Conservation (phyloP, 805 yeast species). For the Helenozyma baotianmanensis region DNA sequence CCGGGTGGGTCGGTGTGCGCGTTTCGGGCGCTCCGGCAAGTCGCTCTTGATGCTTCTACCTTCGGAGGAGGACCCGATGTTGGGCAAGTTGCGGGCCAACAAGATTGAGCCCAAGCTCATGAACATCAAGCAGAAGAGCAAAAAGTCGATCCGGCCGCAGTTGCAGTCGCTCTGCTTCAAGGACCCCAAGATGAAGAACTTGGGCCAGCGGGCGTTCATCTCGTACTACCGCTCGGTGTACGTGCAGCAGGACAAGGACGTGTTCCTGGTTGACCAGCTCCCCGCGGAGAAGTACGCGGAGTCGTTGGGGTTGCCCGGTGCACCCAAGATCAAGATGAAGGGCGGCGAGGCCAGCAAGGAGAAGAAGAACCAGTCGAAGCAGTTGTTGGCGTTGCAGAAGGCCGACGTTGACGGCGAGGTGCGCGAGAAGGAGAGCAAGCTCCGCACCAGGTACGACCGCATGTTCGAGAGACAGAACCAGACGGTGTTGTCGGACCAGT, state of each 20-base stretch:
- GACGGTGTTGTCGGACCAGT: constrained; percentile 85
- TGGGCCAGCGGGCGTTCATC: constrained; percentile 94
- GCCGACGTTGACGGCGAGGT: constrained; percentile 60
- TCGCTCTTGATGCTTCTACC: constrained; percentile 82
- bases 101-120: constrained; percentile 68
- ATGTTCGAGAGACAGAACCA: constrained; percentile 96
- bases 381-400: constrained; percentile 52
- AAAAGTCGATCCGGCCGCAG: constrained; percentile 72
- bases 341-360: constrained; percentile 59
- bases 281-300: constrained; percentile 83
- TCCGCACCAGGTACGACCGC: constrained; percentile 85
- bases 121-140: constrained; percentile 70
- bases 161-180: constrained; percentile 87
- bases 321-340: constrained; percentile 81
- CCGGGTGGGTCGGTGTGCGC: constrained; percentile 85
- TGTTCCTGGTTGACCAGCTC: constrained; percentile 70
- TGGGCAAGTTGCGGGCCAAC: constrained; percentile 55
- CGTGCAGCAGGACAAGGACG: constrained; percentile 81
- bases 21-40: constrained; percentile 81
- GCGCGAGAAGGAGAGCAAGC: constrained; percentile 38
- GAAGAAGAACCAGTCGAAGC: constrained; percentile 76
- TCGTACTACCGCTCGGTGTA: constrained; percentile 84
- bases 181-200: constrained; percentile 84
- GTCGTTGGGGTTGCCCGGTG: constrained; percentile 91
- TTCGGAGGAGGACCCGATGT: constrained; percentile 72